Evolutionary conservation across 164 flowering plant genomes (phyloP), one percentile per base, ranked within the genome.

Genomic region (Chimonanthus salicifolius): DNA sequence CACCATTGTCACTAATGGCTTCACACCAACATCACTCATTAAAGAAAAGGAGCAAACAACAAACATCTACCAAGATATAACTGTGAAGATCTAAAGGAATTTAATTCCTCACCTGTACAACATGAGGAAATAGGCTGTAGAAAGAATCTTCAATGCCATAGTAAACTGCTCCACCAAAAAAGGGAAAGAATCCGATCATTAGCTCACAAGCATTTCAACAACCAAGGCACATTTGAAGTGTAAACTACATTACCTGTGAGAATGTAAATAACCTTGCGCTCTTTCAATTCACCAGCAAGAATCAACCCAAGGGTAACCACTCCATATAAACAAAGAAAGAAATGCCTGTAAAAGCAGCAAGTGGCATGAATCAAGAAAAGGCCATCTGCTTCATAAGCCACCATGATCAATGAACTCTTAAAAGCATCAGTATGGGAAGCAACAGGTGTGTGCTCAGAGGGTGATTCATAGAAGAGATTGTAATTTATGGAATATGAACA

Each of bases 61-160:
- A 10, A 11, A 68, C 48, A 60, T n/a, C 44, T 16, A 49, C 10
- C 5, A 5, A 49, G 60, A 21, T 18, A 11, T 44, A 20, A 58
- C 50, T 18, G 20, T 43, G 16, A 33, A 67, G 46, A 47, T 6
- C 13, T n/a, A 68, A 68, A 16, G 74, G 20, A 50, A 48, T 13
- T 54, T 51, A 49, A 44, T 63, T 47, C 75, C 85, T 80, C 67
- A 90, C 99, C 90, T 92, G 97, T 71, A 84, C 87, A 82, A 96
- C 86, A 83, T 86, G 88, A 62, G 98, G 98, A 76, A 88, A 89
- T 83, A 96, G 85, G 77, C 86, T 79, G 62, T 58, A 74, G 67
- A 92, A 87, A 15, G 97, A 88, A 84, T 90, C 86, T 50, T 90
- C 97, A 72, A 96, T 73, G 49, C 95, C 99, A 84, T 94, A 96